Evolutionary conservation across 2,329 filamentous ascomycete genomes (phyloP).

Genomic region (Botrytis fragariae): DNA sequence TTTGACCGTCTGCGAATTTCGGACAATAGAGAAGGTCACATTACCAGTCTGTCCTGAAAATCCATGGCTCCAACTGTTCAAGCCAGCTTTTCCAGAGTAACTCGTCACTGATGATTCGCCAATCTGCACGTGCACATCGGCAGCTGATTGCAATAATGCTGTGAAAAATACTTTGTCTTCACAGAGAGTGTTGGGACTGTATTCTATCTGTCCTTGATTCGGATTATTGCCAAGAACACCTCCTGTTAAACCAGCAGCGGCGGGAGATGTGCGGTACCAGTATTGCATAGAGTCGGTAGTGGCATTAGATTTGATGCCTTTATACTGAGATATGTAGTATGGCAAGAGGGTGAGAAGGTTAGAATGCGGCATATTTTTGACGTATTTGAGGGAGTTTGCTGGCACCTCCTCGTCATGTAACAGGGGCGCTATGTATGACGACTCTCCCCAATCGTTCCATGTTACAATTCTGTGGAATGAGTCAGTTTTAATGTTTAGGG

Average conservation of each 20-base stretch:
- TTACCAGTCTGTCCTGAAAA: slow-evolving; percentile 39
- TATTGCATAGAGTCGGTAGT: slow-evolving; percentile 40
- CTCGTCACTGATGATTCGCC: slow-evolving; percentile 29
- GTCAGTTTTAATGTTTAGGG: slow-evolving; percentile 24
- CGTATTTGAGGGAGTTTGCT: slow-evolving; percentile 47
- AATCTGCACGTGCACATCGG: slow-evolving; percentile 38
- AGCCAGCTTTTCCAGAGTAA: slow-evolving; percentile 24
- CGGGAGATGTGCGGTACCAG: slow-evolving; percentile 45
- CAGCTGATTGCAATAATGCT: slow-evolving; percentile 35
- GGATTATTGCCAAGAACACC: slow-evolving; percentile 39
- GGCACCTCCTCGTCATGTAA: slow-evolving; percentile 40
- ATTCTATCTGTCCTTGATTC: slow-evolving; percentile 27
- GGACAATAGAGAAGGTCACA: slow-evolving; percentile 35
- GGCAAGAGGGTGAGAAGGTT: slow-evolving; percentile 50
- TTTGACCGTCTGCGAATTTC: slow-evolving; percentile 28
- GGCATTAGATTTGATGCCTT: slow-evolving; percentile 40
- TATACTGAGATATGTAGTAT: slow-evolving; percentile 51
- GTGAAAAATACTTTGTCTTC: slow-evolving; percentile 35
- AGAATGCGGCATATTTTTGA: slow-evolving; percentile 48
- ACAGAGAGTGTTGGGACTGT: slow-evolving; percentile 37
- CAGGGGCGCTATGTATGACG: slow-evolving; percentile 52
- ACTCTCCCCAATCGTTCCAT: slow-evolving; percentile 55
- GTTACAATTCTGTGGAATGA: slow-evolving; percentile 41
- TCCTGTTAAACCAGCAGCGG: slow-evolving; percentile 36
- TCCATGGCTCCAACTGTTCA: slow-evolving; percentile 34